Evolutionary conservation across 2,329 filamentous ascomycete genomes (phyloP).

Genomic region (Aspergillus spinulosporus): DNA sequence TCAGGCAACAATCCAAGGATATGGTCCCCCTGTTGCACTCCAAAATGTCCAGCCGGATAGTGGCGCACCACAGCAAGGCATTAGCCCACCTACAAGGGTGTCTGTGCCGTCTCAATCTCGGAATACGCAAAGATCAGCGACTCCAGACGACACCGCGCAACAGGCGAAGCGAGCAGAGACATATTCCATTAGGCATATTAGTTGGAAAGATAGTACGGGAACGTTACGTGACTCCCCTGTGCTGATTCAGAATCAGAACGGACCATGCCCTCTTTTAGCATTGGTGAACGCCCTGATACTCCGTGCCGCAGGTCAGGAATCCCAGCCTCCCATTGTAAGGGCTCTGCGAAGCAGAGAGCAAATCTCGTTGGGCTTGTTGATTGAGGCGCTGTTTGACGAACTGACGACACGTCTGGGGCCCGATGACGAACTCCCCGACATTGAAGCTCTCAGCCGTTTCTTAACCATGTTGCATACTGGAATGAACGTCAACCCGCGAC

Average conservation of each 20-base stretch:
- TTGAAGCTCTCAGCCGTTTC: conserved; percentile 84
- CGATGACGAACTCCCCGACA: conserved; percentile 73
- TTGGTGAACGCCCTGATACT: conserved; percentile 89
- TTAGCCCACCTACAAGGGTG: conserved; percentile 1
- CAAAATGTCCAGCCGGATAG: conserved; percentile 3
- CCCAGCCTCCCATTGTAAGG: conserved; percentile 71
- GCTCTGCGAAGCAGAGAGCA: conserved; percentile 79
- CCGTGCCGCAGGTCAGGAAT: conserved; percentile 70
- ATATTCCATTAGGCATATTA: conserved; percentile 89
- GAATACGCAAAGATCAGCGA: conserved; percentile 11
- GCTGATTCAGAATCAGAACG: conserved; percentile 88
- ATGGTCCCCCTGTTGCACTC: not conserved
- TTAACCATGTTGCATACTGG: conserved; percentile 86
- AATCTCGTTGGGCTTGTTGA: conserved; percentile 78
- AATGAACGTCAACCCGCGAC: conserved; percentile 96
- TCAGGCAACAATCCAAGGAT: not conserved
- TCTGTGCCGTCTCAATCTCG: conserved; percentile 8
- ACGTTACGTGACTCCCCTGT: conserved; percentile 78
- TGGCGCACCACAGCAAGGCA: conserved; percentile 16
- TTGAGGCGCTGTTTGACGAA: conserved; percentile 91
- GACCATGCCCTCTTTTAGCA: conserved; percentile 88
- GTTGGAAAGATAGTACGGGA: conserved; percentile 71
- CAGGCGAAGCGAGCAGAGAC: conserved; percentile 66
- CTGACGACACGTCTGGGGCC: conserved; percentile 75
- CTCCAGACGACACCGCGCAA: conserved; percentile 35